Evolutionary conservation across 768 basidiomycete species (phyloP), one percentile per base, ranked within the genome.

Genomic region (Mycena amicta): DNA sequence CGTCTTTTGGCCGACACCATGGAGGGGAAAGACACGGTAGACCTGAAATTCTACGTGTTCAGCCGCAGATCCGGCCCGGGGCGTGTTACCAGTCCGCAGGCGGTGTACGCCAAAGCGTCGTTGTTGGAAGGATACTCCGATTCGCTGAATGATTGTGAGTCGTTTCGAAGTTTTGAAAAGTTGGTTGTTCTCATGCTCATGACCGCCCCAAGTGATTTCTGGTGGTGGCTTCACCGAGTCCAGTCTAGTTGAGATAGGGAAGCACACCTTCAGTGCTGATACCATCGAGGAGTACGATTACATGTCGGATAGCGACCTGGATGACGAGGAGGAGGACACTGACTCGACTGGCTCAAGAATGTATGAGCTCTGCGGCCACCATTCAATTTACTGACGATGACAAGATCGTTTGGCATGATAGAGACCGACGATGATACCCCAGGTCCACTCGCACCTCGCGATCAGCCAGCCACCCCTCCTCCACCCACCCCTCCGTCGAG

Each of bases 1-100:
- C 41, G 23, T 18, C n/a, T 27, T 3, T 22, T 58, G 18, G 43
- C 25, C 18, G 41, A 40, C 4, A 52, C 45, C 16, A 53, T 50
- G 46, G 2, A 16, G 15, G 57, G 57, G n/a, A 40, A 53, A 18
- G 46, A 49, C 23, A 39, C 26, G 12, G 52, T 62, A 0, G 63
- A 70, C 45, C 25, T 57, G 15, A 68, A 64, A 43, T 68, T 68
- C 52, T 66, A 60, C 20, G 59, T 65, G 20, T 68, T 67, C 61
- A 64, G 55, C 22, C 58, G 61, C 37, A 61, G 57, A 5, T 5
- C 11, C 16, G 53, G 56, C n/a, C 45, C 27, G 2, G 47, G 37
- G 1, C 26, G 50, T 12, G 62, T 57, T 4, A 61, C 30, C 3
- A 50, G 59, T 12, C 66, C 62, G 5, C 46, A 52, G 3, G 23